phyloP scores from a whole-genome alignment of 805 yeast species.

The Maudiozyma barnettii region DNA sequence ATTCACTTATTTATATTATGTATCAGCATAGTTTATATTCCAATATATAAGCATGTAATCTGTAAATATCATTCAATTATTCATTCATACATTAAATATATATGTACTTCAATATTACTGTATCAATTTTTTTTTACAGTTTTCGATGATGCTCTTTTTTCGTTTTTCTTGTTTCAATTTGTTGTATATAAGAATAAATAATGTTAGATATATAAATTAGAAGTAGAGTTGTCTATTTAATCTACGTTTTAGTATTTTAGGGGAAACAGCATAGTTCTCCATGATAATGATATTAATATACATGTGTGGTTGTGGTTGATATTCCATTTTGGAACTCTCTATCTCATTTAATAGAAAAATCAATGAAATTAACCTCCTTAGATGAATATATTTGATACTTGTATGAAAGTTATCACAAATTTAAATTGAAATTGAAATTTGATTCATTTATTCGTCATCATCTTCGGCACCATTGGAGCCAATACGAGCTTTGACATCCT shows the following conservation, averaged over 20 bases:
- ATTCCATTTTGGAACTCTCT: background rate
- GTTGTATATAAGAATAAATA: conserved; percentile 1
- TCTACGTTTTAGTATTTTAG: too few relatives aligned
- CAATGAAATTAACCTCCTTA: background rate
- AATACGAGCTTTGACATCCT: conserved; percentile 52
- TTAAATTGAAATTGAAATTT: background rate
- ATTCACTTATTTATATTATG: background rate
- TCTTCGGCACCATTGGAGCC: conserved; percentile 44
- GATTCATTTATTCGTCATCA: conserved; percentile 26
- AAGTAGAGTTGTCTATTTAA: background rate
- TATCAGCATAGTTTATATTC: background rate
- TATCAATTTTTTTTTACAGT: too few relatives aligned
- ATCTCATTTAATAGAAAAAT: too few relatives aligned
- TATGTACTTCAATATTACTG: too few relatives aligned
- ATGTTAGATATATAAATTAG: background rate
- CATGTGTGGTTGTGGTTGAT: background rate
- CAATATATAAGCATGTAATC: too few relatives aligned
- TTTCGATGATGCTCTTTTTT: background rate
- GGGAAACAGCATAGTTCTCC: too few relatives aligned
- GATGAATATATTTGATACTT: background rate
- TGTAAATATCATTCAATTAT: too few relatives aligned
- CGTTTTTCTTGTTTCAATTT: background rate
- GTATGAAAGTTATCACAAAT: background rate
- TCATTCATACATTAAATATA: background rate
- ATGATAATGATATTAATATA: background rate